Conservation (phyloP, 1,284 basidiomycete species). For the Cryptococcus sp. region DNA sequence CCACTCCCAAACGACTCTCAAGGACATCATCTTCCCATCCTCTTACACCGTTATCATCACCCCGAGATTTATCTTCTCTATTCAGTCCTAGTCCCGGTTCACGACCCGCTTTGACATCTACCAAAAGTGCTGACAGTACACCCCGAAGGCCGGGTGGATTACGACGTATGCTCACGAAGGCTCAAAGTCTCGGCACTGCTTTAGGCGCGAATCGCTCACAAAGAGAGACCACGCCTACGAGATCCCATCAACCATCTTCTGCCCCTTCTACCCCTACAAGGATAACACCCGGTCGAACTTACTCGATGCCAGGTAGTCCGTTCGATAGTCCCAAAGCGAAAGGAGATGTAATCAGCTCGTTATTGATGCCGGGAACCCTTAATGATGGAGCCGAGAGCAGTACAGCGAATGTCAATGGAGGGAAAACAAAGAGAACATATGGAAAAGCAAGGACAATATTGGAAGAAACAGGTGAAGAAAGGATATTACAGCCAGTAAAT, state of each 20-base stretch:
- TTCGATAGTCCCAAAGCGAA: not conserved
- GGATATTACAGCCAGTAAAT: not conserved
- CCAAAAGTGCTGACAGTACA: not conserved
- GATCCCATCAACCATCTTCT: not conserved
- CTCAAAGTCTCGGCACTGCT: conserved; percentile 29
- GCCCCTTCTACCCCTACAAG: conserved; percentile 1
- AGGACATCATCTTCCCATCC: not conserved
- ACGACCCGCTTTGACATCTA: not conserved
- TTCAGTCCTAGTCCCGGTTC: conserved; percentile 12
- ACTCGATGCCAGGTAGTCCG: conserved; percentile 2
- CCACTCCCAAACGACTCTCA: not conserved
- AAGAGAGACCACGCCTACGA: not conserved
- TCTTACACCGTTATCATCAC: conserved; percentile 8
- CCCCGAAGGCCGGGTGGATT: conserved; percentile 10
- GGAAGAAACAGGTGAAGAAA: not conserved
- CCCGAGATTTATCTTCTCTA: conserved; percentile 21
- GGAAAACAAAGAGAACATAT: conserved; percentile 31
- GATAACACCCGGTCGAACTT: not conserved
- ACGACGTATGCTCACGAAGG: conserved; percentile 35
- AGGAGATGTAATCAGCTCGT: not conserved
- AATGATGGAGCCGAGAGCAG: not conserved
- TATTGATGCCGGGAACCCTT: not conserved
- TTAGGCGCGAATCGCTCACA: not conserved
- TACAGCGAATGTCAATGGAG: conserved; percentile 8
- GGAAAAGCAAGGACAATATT: conserved; percentile 26